A percentile compares a stretch with the other conserved stretches of the same genome.
These are phyloP conservation scores for Haberlea rhodopensis DNA, from an alignment of 257 asterid species.

Conservation along the genomic window DNA sequence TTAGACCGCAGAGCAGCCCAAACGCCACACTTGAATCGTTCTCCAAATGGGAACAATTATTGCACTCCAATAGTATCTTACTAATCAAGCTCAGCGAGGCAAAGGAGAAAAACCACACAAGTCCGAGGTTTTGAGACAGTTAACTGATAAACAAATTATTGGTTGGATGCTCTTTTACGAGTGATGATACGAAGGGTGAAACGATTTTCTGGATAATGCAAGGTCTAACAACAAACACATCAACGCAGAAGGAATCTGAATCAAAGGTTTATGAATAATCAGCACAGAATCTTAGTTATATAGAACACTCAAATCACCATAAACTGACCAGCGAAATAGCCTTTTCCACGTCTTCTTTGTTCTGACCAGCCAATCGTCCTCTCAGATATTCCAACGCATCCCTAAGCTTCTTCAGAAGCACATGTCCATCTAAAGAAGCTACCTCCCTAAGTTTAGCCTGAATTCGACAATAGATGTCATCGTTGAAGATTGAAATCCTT, in stretches of 20 bases:
- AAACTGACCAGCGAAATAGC: slow-evolving; percentile 88
- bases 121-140: background rate
- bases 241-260: background rate
- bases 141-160: background rate
- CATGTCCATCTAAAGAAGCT: slow-evolving; percentile 90
- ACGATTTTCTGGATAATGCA: too few species aligned
- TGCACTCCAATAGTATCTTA: too few species aligned
- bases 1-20: too few species aligned
- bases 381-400: slow-evolving; percentile 84
- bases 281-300: background rate
- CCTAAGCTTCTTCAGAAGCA: slow-evolving; percentile 95
- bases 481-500: background rate
- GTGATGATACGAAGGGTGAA: background rate
- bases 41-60: too few species aligned
- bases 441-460: slow-evolving; percentile 96
- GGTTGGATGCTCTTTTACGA: background rate
- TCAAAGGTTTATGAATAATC: background rate
- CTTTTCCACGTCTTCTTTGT: slow-evolving; percentile 83
- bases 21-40: too few species aligned
- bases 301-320: background rate
- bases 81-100: background rate
- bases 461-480: slow-evolving; percentile 16
- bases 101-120: background rate
- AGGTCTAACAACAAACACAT: background rate
- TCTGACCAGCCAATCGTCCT: slow-evolving; percentile 80